Evolutionary conservation across 441 rosid species (phyloP).

Genomic region (Daphne laureola): DNA sequence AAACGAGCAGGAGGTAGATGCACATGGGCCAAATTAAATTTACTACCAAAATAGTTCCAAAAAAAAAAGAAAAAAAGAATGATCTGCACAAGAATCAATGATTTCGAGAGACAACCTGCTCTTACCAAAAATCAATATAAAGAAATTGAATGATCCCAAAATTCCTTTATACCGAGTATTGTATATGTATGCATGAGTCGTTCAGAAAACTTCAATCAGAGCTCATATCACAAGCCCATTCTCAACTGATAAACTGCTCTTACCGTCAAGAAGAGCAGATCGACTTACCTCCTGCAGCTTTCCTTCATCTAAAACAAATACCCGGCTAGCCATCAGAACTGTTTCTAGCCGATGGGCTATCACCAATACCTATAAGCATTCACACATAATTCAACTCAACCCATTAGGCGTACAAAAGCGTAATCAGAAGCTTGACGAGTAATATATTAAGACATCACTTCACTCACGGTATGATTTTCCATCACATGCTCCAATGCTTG

Average conservation of each 20-base stretch:
- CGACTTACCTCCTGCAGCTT: constrained; percentile 57
- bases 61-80: too few species aligned
- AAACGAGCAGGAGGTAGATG: too few species aligned
- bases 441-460: constrained; percentile 4
- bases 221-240: constrained; percentile 50
- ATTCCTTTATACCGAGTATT: too few species aligned
- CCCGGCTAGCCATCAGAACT: constrained; percentile 67
- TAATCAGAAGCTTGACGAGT: too few species aligned
- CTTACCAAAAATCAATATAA: too few species aligned
- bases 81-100: too few species aligned
- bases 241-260: constrained; percentile 24
- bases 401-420: too few species aligned
- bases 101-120: too few species aligned
- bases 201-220: too few species aligned
- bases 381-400: constrained; percentile 4
- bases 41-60: not conserved
- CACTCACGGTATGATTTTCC: constrained; percentile 73
- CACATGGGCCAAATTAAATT: not conserved
- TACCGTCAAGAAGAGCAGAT: constrained; percentile 32
- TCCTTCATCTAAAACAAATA: constrained; percentile 55
- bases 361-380: constrained; percentile 46
- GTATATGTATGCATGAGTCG: too few species aligned
- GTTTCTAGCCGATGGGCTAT: constrained; percentile 92
- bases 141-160: too few species aligned
- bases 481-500: constrained; percentile 67